These are phyloP conservation scores for Ligustrum vulgare DNA, from an alignment of 257 asterid genomes.

Conservation along the genomic window DNA sequence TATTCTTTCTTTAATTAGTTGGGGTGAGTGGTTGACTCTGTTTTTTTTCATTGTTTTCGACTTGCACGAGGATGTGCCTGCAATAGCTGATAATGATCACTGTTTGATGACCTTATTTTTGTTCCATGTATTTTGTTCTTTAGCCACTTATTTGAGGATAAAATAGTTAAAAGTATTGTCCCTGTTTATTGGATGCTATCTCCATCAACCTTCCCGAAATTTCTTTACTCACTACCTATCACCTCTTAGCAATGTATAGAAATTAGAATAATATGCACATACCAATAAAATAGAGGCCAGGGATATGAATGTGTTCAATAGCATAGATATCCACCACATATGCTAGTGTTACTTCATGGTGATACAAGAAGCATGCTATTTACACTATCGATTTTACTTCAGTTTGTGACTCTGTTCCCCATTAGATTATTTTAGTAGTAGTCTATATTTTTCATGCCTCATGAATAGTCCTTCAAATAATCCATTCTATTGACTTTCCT, in stretches of 20 bases:
- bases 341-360: constrained; percentile 1
- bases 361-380: not conserved
- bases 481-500: not conserved
- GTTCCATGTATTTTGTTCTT: not conserved
- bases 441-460: not conserved
- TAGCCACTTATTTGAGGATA: not conserved
- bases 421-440: not conserved
- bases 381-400: not conserved
- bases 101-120: constrained; percentile 14
- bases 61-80: constrained; percentile 1
- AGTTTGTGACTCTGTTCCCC: not conserved
- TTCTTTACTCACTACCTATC: not conserved
- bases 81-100: not conserved
- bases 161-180: too few species aligned
- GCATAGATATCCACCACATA: not conserved
- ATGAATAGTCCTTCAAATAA: not conserved
- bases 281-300: not conserved
- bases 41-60: not conserved
- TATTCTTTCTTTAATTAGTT: not conserved
- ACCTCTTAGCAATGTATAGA: not conserved
- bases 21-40: not conserved
- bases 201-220: not conserved
- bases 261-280: not conserved
- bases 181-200: too few species aligned
- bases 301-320: not conserved